A percentile compares a stretch with the other conserved stretches of the same genome.
Evolutionary conservation across 2,329 filamentous ascomycete species (phyloP).

Genomic region (Hypomyces rosellus): DNA sequence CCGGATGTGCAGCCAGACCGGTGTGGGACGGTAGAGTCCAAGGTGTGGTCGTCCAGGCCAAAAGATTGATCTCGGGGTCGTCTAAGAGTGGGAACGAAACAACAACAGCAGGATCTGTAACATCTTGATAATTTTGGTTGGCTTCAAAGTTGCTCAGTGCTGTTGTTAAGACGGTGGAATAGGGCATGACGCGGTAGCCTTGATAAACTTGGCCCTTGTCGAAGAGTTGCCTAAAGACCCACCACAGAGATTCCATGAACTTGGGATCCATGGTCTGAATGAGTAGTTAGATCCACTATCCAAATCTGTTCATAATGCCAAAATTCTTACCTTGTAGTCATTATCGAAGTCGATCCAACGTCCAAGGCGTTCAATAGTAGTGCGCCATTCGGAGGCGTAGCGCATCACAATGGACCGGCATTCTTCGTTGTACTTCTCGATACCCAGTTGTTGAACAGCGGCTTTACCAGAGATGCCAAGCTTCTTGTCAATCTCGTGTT

Average conservation of each 20-base stretch:
- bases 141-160: conserved; percentile 90
- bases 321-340: conserved; percentile 69
- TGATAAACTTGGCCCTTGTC: conserved; percentile 87
- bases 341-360: conserved; percentile 98
- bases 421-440: conserved; percentile 85
- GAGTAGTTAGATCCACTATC: background rate
- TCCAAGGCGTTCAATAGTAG: conserved; percentile 80
- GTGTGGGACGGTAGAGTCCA: conserved; percentile 78
- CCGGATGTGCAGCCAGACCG: conserved; percentile 70
- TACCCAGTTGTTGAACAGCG: conserved; percentile 78
- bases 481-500: conserved; percentile 97
- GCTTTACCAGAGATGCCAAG: conserved; percentile 81
- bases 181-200: conserved; percentile 89
- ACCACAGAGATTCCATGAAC: conserved; percentile 97
- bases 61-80: conserved; percentile 65
- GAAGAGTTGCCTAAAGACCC: conserved; percentile 91
- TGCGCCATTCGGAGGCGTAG: conserved; percentile 79
- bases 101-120: conserved; percentile 84
- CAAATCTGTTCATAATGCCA: background rate
- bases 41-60: conserved; percentile 87
- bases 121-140: conserved; percentile 90
- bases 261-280: conserved; percentile 78
- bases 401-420: conserved; percentile 92
- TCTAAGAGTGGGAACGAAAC: conserved; percentile 79
- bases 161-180: conserved; percentile 84